phyloP scores from a whole-genome alignment of 1,284 basidiomycete genomes.

The Golubevia sp. region DNA sequence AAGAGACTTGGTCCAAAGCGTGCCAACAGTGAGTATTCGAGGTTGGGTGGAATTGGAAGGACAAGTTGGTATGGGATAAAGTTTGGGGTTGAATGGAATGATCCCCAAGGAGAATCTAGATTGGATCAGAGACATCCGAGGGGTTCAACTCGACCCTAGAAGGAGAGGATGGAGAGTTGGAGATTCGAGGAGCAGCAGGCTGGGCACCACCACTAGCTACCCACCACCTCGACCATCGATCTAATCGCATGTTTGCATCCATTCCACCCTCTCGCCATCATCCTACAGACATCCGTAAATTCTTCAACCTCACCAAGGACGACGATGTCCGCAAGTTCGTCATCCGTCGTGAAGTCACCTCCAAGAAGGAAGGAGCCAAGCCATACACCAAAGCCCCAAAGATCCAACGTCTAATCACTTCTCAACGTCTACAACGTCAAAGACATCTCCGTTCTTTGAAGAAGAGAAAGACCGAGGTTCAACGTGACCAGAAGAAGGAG shows the following conservation, averaged over 20 bases:
- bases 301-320: conserved; percentile 98
- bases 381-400: conserved; percentile 96
- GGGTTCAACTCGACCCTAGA: neutral
- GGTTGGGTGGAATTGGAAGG: too few species aligned
- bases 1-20: conserved; percentile 90
- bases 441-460: conserved; percentile 89
- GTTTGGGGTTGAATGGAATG: too few species aligned
- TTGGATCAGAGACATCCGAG: too few species aligned
- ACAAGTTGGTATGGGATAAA: too few species aligned
- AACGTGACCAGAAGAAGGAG: conserved; percentile 93
- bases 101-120: too few species aligned
- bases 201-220: too few species aligned
- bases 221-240: too few species aligned
- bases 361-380: conserved; percentile 92
- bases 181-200: too few species aligned
- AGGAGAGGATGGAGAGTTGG: neutral
- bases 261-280: neutral
- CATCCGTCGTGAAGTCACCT: conserved; percentile 82
- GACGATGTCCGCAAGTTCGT: conserved; percentile 95
- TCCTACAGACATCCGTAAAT: conserved; percentile 76
- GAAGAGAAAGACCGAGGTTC: conserved; percentile 82
- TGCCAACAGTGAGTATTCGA: conserved; percentile 48
- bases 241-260: too few species aligned
- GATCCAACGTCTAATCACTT: conserved; percentile 74
- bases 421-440: conserved; percentile 92